phyloP scores from a whole-genome alignment of 2,329 filamentous ascomycete species.

The Xenoacremonium recifei region DNA sequence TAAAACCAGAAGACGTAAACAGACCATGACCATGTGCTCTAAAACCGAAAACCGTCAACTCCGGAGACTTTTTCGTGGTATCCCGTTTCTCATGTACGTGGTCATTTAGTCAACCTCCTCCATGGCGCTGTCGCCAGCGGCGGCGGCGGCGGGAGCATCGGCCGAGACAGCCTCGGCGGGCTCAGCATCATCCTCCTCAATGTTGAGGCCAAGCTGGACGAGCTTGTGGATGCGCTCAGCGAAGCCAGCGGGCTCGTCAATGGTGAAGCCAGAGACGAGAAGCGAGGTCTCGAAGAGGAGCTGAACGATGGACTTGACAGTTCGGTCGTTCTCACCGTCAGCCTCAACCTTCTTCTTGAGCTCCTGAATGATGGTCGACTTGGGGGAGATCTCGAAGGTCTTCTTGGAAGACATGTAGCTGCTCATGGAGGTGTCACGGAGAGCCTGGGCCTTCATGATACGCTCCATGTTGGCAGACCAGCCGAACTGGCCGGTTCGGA shows the following conservation, averaged over 20 bases:
- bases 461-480: slow-evolving; percentile 99
- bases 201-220: slow-evolving; percentile 94
- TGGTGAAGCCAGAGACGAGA: slow-evolving; percentile 98
- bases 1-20: slow-evolving; percentile 33
- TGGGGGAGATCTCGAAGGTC: slow-evolving; percentile 99
- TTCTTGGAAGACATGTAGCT: slow-evolving; percentile 99
- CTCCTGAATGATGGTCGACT: slow-evolving; percentile 96
- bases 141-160: slow-evolving; percentile 57
- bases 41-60: slow-evolving; percentile 39
- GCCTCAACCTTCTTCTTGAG: slow-evolving; percentile 98
- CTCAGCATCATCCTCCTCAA: slow-evolving; percentile 84
- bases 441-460: slow-evolving; percentile 99
- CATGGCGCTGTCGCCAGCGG: slow-evolving; percentile 90
- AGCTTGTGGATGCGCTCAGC: slow-evolving; percentile 99
- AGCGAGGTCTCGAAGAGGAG: slow-evolving; percentile 99
- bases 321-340: slow-evolving; percentile 97
- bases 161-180: slow-evolving; percentile 55
- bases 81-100: slow-evolving; percentile 30
- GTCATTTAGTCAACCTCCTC: slow-evolving; percentile 93
- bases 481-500: slow-evolving; percentile 98
- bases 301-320: slow-evolving; percentile 98
- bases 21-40: slow-evolving; percentile 31
- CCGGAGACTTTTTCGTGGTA: slow-evolving; percentile 42
- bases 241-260: slow-evolving; percentile 96
- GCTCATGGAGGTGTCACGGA: slow-evolving; percentile 99